These are phyloP conservation scores for Sordariomycetes sp. DNA, from an alignment of 2,329 filamentous ascomycete species.

Conservation along the genomic window DNA sequence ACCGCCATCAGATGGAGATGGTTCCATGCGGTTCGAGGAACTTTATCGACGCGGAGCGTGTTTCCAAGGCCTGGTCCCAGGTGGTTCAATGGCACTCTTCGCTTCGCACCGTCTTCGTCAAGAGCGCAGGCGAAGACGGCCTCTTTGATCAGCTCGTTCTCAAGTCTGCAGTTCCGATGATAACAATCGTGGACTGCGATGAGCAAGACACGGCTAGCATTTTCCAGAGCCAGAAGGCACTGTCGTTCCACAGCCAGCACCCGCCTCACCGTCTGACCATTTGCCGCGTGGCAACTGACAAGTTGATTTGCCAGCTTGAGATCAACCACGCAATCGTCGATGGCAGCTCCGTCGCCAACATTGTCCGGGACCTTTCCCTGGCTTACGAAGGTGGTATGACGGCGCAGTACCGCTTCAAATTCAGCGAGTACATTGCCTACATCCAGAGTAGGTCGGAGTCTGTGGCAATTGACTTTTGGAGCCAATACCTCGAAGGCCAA, in stretches of 20 bases:
- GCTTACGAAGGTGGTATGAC: too few species aligned
- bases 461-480: too few species aligned
- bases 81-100: slow-evolving; percentile 21
- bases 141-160: slow-evolving; percentile 33
- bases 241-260: neutral
- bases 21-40: neutral
- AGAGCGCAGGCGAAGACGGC: slow-evolving; percentile 26
- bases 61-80: neutral
- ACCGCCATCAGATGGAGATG: neutral
- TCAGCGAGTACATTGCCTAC: too few species aligned
- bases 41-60: neutral
- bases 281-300: neutral
- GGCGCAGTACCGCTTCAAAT: too few species aligned
- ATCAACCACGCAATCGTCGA: slow-evolving; percentile 1
- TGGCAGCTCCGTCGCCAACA: neutral
- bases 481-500: too few species aligned
- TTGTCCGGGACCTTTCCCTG: neutral
- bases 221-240: neutral
- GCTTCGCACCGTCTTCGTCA: slow-evolving; percentile 22
- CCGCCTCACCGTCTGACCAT: neutral
- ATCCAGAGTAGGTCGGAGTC: too few species aligned
- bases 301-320: neutral
- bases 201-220: neutral
- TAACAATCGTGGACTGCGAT: slow-evolving; percentile 7
- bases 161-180: slow-evolving; percentile 26